Base-by-base conservation (phyloP, 345 rosid genomes). In the Euphorbia pulcherrima region DNA sequence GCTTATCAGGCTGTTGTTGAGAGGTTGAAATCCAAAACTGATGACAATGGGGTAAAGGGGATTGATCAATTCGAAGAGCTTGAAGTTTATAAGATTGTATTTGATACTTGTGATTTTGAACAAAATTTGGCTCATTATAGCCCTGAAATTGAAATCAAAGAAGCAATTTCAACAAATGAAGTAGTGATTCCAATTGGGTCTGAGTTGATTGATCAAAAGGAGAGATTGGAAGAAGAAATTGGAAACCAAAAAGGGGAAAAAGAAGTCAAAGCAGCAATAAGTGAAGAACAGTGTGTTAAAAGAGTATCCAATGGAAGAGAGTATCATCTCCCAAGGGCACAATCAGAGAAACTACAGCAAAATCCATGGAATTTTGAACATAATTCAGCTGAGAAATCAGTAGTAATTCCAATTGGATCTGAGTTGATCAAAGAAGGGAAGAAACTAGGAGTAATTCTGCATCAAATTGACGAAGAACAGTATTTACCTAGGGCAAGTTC, bases 61-160 rank as follows among this genome's bases (percentile, higher is more conserved):
- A 56, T 75, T 20, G 67, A 27, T 50, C 62, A 52, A 6, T 73
- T 81, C 11, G 91, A 80, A 68, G 91, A 72, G 35, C 60, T 86
- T 24, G 89, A 87, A 72, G 92, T 72, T 12, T 90, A 83, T 78
- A 86, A 86, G 79, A 82, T 86, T 30, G 85, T 87, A 50, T 88
- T 87, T 46, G 88, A 84, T 47, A 69, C 77, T 0, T 80, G 86
- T 33, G 62, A 52, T 2, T 63, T 74, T 50, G 26, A 68, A 48
- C 80, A 70, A 23, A 59, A 44, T 64, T 70, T 56, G 6, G 68
- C 29, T 47, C 60, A 71, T 9, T 67, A 50, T 41, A 53, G 66
- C 14, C 75, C 70, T 5, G 77, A 70, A 46, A 1, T 39, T 41
- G 77, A 62, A 74, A 63, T 50, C 46, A 47, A 65, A 47, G 74